Base-by-base conservation (phyloP, 139 green algal species). In the Chlamydomonas incerta region DNA sequence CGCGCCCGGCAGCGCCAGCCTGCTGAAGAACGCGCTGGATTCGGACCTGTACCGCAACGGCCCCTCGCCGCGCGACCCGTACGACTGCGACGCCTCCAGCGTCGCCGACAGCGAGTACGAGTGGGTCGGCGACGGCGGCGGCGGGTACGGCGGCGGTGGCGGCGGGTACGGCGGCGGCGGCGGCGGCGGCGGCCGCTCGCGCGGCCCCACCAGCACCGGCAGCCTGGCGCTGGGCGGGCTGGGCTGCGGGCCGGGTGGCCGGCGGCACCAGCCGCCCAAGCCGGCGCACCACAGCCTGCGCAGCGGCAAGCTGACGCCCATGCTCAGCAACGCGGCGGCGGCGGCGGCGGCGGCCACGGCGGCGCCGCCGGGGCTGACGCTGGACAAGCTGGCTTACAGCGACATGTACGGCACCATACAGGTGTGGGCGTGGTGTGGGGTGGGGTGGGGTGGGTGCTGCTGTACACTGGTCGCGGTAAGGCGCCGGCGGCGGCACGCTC, bases 341-440 rank as follows among this genome's bases (percentile, higher is more conserved):
- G 33, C 66, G 10, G 67, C 66, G 1, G 67, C 66, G 13, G 24
- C 50, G 3, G 81, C 37, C n/a, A n/a, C 52, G 34, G 35, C 52
- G 57, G 58, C 70, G 71, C 71, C 81, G 41, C 58, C 85, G 47
- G 76, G 81, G 4, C 77, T 92, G 15, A 83, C 81, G n/a, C 74
- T 90, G 41, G 85, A 90, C 29, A 89, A 92, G 76, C 57, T 86
- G 76, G 71, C 89, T 14, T 89, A 88, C 81, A 81, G 52, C 65
- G 67, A 82, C 35, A 87, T 88, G 76, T 77, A 89, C 41, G 89
- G 85, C 60, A 86, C 76, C 10, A 28, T 74, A 14, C 85, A 89
- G 70, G 41, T 50, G 41, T 5, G 41, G 5, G 5, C 41, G 41
- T 50, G 41, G 41, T 50, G 5, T 50, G 5, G 41, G 41, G 8